phyloP scores from a whole-genome alignment of 371 early-diverging fungal genomes.

The Mucor indicus region DNA sequence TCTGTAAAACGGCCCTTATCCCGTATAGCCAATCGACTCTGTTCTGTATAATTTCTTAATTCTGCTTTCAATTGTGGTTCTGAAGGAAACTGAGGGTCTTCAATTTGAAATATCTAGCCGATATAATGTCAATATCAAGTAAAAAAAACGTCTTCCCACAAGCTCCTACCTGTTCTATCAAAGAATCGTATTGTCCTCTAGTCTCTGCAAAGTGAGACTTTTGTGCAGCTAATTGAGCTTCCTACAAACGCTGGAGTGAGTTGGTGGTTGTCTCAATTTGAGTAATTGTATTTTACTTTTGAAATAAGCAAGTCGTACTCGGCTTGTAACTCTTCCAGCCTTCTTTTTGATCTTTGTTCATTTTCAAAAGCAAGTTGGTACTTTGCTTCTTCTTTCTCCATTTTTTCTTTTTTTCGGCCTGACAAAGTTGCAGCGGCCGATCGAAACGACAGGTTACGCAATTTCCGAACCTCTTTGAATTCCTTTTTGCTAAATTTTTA shows the following conservation, averaged over 20 bases:
- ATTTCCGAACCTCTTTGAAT: constrained; percentile 33
- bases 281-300: background rate
- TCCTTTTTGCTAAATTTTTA: constrained; percentile 22
- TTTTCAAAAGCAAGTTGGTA: constrained; percentile 44
- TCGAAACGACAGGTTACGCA: constrained; percentile 32
- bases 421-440: constrained; percentile 39
- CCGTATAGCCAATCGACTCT: constrained; percentile 29
- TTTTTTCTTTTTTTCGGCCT: constrained; percentile 37
- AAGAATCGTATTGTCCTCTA: constrained; percentile 6
- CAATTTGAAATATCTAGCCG: constrained; percentile 31
- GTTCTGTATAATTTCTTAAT: constrained; percentile 27
- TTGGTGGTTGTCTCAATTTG: too few species aligned
- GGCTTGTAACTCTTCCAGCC: constrained; percentile 19
- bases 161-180: constrained; percentile 17
- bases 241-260: background rate
- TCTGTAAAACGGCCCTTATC: constrained; percentile 28
- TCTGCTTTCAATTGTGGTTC: constrained; percentile 31
- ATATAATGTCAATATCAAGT: too few species aligned
- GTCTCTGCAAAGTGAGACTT: constrained; percentile 11
- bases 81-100: constrained; percentile 20
- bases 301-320: background rate
- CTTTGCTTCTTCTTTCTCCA: constrained; percentile 32
- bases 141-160: too few species aligned
- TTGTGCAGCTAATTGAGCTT: constrained; percentile 6
- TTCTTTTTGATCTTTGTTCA: constrained; percentile 34